Evolutionary conservation across 192 early-diverging fungal genomes (phyloP), one percentile per base, ranked within the genome.

Genomic region (Backusella tarrabulga): DNA sequence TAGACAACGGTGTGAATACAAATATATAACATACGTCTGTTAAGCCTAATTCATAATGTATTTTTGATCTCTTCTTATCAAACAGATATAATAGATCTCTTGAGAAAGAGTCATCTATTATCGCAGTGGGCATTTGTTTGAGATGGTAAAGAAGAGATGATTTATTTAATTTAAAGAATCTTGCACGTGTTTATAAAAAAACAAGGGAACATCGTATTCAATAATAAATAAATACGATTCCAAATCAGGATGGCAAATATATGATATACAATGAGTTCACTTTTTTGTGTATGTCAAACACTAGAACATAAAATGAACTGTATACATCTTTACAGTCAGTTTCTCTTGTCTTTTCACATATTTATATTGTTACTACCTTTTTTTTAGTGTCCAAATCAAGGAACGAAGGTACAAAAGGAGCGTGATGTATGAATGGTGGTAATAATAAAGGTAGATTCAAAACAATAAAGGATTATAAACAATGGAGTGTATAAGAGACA

Each of bases 11-110:
- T 44, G 15, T 19, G 14, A 5, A 44, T 19, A 4, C 8, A 26
- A 56, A 32, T 32, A 32, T 32, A 32, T 0, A 2, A 63, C 12
- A 56, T 54, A 77, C 76, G 17, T 77, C 46, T 50, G 66, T 29
- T 36, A 50, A 67, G 19, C 44, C 68, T 36, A 80, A 70, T 38
- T 80, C 79, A 11, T 35, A 34, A 29, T 75, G 73, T 29, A 80
- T 26, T 34, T 66, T 68, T 17, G 79, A 76, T 34, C 75, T 71
- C 40, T 52, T 80, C 29, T 68, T 80, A 68, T 80, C 79, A 34
- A 80, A 80, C 41, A 72, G 60, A 19, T 19, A 56, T n/a, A 80
- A 76, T 40, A 80, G 71, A 29, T 80, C 79, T 40, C 71, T 70
- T 29, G 75, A 71, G 60, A 80, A 80, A 12, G 74, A 35, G 34